Evolutionary conservation across 495 filamentous ascomycete species (phyloP).

Genomic region (Talaromyces ruber): DNA sequence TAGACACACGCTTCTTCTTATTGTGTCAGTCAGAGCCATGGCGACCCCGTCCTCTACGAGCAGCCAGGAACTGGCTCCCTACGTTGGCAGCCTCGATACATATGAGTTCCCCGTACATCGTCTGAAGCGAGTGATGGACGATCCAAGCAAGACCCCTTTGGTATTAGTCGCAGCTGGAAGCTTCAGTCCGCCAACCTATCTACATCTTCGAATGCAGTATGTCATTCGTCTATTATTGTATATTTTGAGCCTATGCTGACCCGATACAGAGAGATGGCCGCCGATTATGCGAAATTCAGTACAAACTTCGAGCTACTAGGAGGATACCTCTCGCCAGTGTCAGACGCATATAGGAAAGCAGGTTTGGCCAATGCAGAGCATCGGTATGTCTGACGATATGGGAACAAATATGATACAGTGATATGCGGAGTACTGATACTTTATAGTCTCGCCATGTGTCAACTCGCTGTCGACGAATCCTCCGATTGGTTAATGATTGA

Average conservation of each 20-base stretch:
- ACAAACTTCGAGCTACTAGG: slow-evolving; percentile 80
- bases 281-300: slow-evolving; percentile 71
- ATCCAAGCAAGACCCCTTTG: slow-evolving; percentile 65
- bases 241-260: neutral
- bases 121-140: slow-evolving; percentile 57
- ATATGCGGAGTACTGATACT: neutral
- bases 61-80: neutral
- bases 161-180: slow-evolving; percentile 86
- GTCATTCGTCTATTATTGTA: slow-evolving; percentile 24
- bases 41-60: neutral
- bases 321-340: slow-evolving; percentile 72
- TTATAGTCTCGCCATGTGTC: slow-evolving; percentile 55
- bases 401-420: neutral
- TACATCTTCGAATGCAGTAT: slow-evolving; percentile 60
- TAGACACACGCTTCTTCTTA: neutral
- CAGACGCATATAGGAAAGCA: slow-evolving; percentile 85
- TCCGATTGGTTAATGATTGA: slow-evolving; percentile 82
- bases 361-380: slow-evolving; percentile 71
- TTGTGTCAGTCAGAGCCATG: neutral
- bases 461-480: slow-evolving; percentile 67
- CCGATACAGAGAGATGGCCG: slow-evolving; percentile 63
- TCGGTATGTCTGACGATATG: slow-evolving; percentile 36
- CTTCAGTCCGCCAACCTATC: slow-evolving; percentile 72
- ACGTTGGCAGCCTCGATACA: slow-evolving; percentile 25
- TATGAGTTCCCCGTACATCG: slow-evolving; percentile 70